phyloP scores from a whole-genome alignment of 83 land plant genomes.

The Picea abies region DNA sequence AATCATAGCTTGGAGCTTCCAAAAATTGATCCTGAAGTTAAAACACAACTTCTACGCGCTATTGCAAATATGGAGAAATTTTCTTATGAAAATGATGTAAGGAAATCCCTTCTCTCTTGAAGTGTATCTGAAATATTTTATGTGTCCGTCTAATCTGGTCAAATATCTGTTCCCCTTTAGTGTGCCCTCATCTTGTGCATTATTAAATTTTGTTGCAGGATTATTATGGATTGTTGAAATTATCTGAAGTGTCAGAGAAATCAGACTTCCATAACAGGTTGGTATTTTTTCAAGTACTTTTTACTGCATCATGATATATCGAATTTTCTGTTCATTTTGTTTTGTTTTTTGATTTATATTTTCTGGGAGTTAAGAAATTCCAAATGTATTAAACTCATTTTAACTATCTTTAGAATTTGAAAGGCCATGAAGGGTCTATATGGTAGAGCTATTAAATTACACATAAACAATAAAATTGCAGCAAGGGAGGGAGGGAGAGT shows the following conservation, averaged over 20 bases:
- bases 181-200: background rate
- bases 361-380: too few species aligned
- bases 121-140: background rate
- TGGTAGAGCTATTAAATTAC: too few species aligned
- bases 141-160: background rate
- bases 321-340: too few species aligned
- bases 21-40: slow-evolving; percentile 43
- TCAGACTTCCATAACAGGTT: slow-evolving; percentile 80
- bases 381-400: too few species aligned
- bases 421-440: too few species aligned
- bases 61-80: slow-evolving; percentile 53
- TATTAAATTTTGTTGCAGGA: slow-evolving; percentile 59
- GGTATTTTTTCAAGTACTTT: background rate
- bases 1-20: slow-evolving; percentile 53
- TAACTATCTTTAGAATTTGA: too few species aligned
- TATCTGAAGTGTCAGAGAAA: slow-evolving; percentile 53
- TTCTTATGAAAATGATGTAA: slow-evolving; percentile 26
- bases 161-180: background rate
- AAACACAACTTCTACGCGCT: slow-evolving; percentile 33
- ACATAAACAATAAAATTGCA: too few species aligned
- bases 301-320: too few species aligned
- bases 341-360: too few species aligned
- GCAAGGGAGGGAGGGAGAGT: too few species aligned
- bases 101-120: slow-evolving; percentile 20
- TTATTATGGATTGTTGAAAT: slow-evolving; percentile 50